Base-by-base conservation (phyloP, 2,329 filamentous ascomycete genomes). In the Bipolaris cookei region DNA sequence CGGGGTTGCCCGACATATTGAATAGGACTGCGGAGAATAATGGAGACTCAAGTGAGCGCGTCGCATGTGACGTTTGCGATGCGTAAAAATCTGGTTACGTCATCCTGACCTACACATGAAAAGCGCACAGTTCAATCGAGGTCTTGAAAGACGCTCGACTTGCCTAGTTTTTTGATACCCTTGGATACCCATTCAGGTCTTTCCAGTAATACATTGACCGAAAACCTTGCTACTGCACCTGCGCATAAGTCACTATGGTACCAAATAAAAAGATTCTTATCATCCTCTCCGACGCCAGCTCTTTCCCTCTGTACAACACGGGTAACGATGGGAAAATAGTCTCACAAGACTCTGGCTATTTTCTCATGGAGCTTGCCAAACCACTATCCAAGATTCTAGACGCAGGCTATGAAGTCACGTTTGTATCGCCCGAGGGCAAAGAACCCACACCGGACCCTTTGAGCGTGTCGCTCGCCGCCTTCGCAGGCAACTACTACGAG, bases 401-500 rank as follows among this genome's bases (percentile, higher is more conserved):
- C 20, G 66, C 65, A 6, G 69, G 69, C 16, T 78, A 79, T 62
- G 75, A 80, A 64, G 72, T 81, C 21, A 80, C 77, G 10, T 81
- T 81, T 58, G 77, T 79, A n/a, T 79, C 78, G 0, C 79, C 80
- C 0, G 63, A 75, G 42, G 80, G 79, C 58, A 70, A 73, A 25
- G 74, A 79, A 38, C 79, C 80, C 0, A 65, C 67, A 1, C 72
- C 79, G 16, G 79, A 81, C 44, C 79, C 79, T 0, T 74, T 76
- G 61, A 79, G 77, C 59, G 70, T 77, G 56, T 75, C 72, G 3
- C 73, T 80, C 0, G 65, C 77, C 14, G 76, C 78, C 3, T 81
- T 80, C 53, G 79, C 75, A 3, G 79, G 79, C n/a, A 81, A 81
- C 63, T 79, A 77, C 64, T 79, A 79, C 65, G 77, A 80, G 56